Evolutionary conservation across 768 basidiomycete species (phyloP).

Genomic region (Rhodotorula sphaerocarpa): DNA sequence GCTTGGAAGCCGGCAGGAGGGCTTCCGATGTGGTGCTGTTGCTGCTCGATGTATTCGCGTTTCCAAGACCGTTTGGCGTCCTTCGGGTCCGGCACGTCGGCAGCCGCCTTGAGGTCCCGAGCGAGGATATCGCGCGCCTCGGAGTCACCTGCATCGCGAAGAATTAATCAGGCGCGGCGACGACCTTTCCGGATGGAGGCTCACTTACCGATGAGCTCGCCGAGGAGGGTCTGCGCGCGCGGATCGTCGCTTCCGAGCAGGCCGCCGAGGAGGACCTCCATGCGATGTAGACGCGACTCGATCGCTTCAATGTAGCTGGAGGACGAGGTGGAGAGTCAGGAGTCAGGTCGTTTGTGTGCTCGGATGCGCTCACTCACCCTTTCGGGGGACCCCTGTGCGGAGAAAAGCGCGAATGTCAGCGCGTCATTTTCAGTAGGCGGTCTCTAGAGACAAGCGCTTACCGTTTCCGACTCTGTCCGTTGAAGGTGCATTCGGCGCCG

Average conservation of each 20-base stretch:
- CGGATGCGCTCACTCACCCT: conserved; percentile 46
- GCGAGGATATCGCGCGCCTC: conserved; percentile 55
- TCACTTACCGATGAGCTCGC: conserved; percentile 31
- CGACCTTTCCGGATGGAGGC: not conserved
- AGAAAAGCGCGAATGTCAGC: not conserved
- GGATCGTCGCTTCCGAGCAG: conserved; percentile 55
- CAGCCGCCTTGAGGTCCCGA: conserved; percentile 57
- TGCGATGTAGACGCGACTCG: conserved; percentile 80
- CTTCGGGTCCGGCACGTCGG: not conserved
- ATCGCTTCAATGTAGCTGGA: conserved; percentile 93
- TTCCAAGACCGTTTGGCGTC: conserved; percentile 28
- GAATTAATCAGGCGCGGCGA: not conserved
- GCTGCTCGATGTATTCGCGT: conserved; percentile 13
- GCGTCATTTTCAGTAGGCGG: not conserved
- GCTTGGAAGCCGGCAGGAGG: not conserved
- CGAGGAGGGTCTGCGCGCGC: conserved; percentile 47
- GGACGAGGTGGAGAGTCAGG: conserved; percentile 51
- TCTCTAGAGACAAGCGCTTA: conserved; percentile 20
- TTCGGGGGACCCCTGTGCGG: conserved; percentile 23
- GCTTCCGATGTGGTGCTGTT: conserved; percentile 5
- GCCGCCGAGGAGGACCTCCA: conserved; percentile 79
- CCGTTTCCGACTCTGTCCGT: conserved; percentile 40
- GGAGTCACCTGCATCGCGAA: conserved; percentile 24
- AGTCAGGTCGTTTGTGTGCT: conserved; percentile 60
- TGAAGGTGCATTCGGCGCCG: conserved; percentile 37